phyloP scores from a whole-genome alignment of 169 alveolate species.

The Eimeria sp. region DNA sequence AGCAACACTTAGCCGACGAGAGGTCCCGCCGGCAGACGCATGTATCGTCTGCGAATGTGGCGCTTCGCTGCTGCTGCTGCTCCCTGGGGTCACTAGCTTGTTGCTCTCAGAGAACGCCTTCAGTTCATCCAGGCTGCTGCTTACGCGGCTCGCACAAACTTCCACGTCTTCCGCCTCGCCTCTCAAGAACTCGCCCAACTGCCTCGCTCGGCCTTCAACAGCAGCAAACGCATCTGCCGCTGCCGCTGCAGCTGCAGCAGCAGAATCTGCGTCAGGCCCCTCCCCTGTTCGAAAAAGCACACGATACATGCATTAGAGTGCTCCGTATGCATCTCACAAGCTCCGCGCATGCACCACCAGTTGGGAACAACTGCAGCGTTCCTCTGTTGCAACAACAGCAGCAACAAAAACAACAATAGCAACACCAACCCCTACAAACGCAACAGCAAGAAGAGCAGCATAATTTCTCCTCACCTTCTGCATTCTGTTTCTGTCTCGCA shows the following conservation, averaged over 20 bases:
- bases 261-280: background rate
- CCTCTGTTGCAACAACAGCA: background rate
- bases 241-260: background rate
- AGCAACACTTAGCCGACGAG: background rate
- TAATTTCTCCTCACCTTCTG: too few relatives aligned
- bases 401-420: background rate
- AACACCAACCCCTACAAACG: background rate
- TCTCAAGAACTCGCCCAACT: background rate
- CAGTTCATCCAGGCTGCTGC: background rate
- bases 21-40: background rate
- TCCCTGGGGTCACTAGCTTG: background rate
- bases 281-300: background rate
- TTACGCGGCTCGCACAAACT: background rate
- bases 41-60: background rate
- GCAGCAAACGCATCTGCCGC: background rate
- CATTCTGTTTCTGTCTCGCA: background rate
- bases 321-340: too few relatives aligned
- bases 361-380: background rate
- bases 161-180: constrained; percentile 34
- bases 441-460: background rate
- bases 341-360: too few relatives aligned
- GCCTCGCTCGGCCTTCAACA: constrained; percentile 2
- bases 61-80: constrained; percentile 24
- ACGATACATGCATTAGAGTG: background rate
- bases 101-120: background rate